Percentiles rank a stretch among this genome's conserved stretches.
These are phyloP conservation scores for Amanita pallidorosea DNA, from an alignment of 768 basidiomycete species.

Conservation along the genomic window DNA sequence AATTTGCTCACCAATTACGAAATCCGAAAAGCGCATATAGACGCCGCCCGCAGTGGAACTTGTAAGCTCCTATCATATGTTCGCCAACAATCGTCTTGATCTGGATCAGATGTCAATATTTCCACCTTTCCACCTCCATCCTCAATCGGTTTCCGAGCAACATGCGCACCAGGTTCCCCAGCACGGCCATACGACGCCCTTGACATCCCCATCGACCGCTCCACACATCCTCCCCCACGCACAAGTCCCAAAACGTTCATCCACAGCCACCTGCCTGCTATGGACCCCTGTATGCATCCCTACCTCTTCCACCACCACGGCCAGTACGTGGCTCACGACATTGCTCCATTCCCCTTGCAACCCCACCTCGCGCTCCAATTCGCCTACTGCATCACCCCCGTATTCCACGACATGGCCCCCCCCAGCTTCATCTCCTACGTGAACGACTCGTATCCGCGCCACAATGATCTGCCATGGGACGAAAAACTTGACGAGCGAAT, in stretches of 20 bases:
- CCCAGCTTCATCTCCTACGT: conserved; percentile 30
- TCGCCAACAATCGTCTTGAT: background rate
- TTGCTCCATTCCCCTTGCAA: conserved; percentile 23
- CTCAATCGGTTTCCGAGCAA: conserved; percentile 17
- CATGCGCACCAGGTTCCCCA: conserved; percentile 19
- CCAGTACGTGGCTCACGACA: conserved; percentile 29
- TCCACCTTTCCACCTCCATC: conserved; percentile 8
- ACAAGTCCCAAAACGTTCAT: conserved; percentile 27
- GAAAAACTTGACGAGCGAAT: conserved; percentile 45
- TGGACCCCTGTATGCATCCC: conserved; percentile 33
- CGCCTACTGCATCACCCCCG: conserved; percentile 27
- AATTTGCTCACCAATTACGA: conserved; percentile 22
- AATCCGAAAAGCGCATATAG: conserved; percentile 17
- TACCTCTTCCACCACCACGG: conserved; percentile 28
- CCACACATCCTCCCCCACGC: conserved; percentile 11
- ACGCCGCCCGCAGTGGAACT: conserved; percentile 20
- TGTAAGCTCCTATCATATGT: conserved; percentile 13
- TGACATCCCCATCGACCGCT: conserved; percentile 15
- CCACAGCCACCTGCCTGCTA: conserved; percentile 28
- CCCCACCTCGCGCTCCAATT: conserved; percentile 29
- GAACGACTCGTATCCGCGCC: conserved; percentile 18
- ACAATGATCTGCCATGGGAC: conserved; percentile 50
- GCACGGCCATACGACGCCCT: conserved; percentile 9
- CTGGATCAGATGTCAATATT: conserved; percentile 13
- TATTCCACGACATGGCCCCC: conserved; percentile 37